Conservation (phyloP, 345 rosid species). For the Ailanthus altissimus region DNA sequence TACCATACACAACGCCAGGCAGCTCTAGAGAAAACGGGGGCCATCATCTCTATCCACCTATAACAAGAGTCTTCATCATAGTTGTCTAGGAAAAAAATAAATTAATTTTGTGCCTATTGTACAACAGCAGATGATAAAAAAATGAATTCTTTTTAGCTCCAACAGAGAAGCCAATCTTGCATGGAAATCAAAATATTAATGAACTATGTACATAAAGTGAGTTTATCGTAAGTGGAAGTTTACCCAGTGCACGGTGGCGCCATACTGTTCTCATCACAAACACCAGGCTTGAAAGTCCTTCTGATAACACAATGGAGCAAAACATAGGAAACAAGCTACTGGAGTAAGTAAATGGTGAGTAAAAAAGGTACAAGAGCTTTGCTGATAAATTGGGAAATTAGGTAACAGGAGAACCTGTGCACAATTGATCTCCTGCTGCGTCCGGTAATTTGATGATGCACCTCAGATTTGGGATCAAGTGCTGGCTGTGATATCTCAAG, state of each 20-base stretch:
- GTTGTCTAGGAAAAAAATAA: neutral
- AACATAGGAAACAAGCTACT: neutral
- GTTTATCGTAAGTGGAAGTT: neutral
- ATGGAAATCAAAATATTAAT: neutral
- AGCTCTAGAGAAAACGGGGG: conserved; percentile 70
- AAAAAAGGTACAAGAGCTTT: no score
- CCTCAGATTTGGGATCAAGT: conserved; percentile 57
- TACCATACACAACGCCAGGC: conserved; percentile 81
- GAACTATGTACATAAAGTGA: neutral
- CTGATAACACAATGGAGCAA: conserved; percentile 39
- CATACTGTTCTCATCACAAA: conserved; percentile 46
- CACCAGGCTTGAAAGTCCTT: conserved; percentile 51
- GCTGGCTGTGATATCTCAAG: conserved; percentile 79
- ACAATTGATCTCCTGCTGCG: conserved; percentile 50
- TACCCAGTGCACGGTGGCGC: conserved; percentile 81
- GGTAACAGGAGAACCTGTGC: conserved; percentile 55
- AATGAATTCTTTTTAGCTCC: neutral
- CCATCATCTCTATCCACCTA: conserved; percentile 87
- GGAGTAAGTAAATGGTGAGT: conserved; percentile 14
- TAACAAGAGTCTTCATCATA: conserved; percentile 16
- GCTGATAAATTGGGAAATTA: neutral
- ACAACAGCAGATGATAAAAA: neutral
- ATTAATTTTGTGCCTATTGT: neutral
- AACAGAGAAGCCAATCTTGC: neutral
- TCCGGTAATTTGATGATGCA: conserved; percentile 75